Evolutionary conservation across 163 green algal genomes (phyloP), one percentile per base, ranked within the genome.

Genomic region (Scenedesmus sp.): DNA sequence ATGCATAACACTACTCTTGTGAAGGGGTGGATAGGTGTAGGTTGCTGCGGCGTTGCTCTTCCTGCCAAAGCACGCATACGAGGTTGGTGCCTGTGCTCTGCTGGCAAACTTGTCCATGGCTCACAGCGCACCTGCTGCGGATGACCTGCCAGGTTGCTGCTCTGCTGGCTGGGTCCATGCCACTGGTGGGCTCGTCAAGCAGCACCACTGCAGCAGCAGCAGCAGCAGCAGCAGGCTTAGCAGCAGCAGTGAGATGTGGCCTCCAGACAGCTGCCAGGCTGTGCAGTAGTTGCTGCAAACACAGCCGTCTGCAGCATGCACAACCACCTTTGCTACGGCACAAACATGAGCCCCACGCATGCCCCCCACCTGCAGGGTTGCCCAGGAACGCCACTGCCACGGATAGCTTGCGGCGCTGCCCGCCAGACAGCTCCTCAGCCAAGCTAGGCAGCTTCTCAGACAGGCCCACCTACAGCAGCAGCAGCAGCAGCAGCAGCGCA

Each of bases 71-170:
- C n/a, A n/a, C n/a, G 20, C 70, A 8, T 6, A 1, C 52, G 2
- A 2, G 23, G 13, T 3, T 82, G 10, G 56, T 64, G 23, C n/a
- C 82, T 79, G 52, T 57, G 2, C 1, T 4, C 7, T 57, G 13
- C n/a, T n/a, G n/a, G n/a, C n/a, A n/a, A n/a, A n/a, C 70, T 2
- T 56, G 34, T 4, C 16, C 4, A 55, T 1, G 2, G 54, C 23
- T 7, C 1, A 6, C 9, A 13, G 34, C 86, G 20, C 89, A 92
- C 82, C 93, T 90, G 55, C 90, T 93, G 77, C 89, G 95, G 57
- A 99, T 96, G 56, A 98, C 82, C 8, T 99, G 95, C 97, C 97
- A 99, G 2, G 96, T 98, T 87, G 96, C 95, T n/a, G 94, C 94
- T 88, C 93, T 94, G 52, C 95, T 95, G 92, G 96, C 97, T 16